Conservation (phyloP, 352 stramenopile species). For the Phytophthora lateralis region DNA sequence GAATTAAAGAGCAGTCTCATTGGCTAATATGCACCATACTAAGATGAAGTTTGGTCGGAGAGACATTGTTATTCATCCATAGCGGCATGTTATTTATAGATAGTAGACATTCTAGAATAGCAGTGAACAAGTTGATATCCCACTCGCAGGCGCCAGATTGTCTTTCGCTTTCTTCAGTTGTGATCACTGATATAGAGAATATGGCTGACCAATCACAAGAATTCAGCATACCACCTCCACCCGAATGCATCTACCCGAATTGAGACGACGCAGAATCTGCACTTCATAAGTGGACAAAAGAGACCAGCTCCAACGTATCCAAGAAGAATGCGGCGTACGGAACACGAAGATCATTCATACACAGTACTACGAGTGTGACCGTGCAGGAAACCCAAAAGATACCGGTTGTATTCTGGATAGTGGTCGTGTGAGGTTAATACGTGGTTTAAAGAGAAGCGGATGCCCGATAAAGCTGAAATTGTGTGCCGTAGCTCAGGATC, state of each 20-base stretch:
- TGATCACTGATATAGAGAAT: too few relatives aligned
- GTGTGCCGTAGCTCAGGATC: not conserved
- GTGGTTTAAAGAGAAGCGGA: not conserved
- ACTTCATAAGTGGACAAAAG: slow-evolving; percentile 4
- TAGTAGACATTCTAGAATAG: too few relatives aligned
- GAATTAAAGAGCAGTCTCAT: too few relatives aligned
- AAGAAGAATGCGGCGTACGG: not conserved
- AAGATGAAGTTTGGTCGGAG: too few relatives aligned
- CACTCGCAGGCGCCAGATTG: too few relatives aligned
- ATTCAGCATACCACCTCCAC: not conserved
- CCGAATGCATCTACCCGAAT: slow-evolving; percentile 1
- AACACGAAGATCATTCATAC: not conserved
- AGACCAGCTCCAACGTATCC: slow-evolving; percentile 6
- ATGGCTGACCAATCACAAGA: too few relatives aligned
- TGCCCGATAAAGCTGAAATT: slow-evolving; percentile 10
- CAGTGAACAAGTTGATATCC: too few relatives aligned
- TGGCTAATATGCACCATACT: too few relatives aligned
- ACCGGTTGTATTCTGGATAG: not conserved
- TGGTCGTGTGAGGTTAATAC: not conserved
- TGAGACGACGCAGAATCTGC: not conserved
- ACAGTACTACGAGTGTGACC: slow-evolving; percentile 3
- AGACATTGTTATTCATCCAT: too few relatives aligned
- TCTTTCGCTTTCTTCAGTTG: too few relatives aligned
- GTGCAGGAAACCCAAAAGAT: not conserved
- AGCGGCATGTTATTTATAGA: too few relatives aligned